These are phyloP conservation scores for Pestalotiopsis sp. DNA, from an alignment of 2,329 filamentous ascomycete genomes.

Conservation along the genomic window DNA sequence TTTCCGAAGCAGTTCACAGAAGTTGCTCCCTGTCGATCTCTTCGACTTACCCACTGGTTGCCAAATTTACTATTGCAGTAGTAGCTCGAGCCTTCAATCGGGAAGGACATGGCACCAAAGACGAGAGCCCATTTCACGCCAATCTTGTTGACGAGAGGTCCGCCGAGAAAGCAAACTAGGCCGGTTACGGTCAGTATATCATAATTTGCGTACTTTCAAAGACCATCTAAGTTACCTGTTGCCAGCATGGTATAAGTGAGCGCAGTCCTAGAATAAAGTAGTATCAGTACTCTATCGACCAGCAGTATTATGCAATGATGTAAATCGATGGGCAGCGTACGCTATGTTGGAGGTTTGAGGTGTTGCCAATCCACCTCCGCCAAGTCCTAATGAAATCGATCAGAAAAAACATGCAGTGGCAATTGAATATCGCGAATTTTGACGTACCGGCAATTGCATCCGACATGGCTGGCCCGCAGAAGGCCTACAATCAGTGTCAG, in stretches of 20 bases:
- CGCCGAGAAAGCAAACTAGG: constrained; percentile 40
- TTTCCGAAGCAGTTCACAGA: neutral
- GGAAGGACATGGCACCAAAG: constrained; percentile 40
- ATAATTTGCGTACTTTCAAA: neutral
- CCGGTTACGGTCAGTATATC: too few relatives aligned
- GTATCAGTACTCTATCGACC: neutral
- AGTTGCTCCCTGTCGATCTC: fast-evolving
- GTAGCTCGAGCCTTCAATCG: constrained; percentile 46
- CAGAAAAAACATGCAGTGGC: neutral
- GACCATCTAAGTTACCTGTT: neutral
- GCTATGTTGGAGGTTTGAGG: constrained; percentile 43
- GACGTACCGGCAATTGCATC: constrained; percentile 37
- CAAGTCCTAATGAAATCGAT: constrained; percentile 30
- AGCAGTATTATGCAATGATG: neutral
- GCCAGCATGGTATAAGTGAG: constrained; percentile 30
- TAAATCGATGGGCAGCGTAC: constrained; percentile 19
- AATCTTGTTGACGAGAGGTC: constrained; percentile 46
- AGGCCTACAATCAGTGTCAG: neutral
- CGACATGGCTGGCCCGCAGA: constrained; percentile 32
- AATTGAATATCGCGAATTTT: neutral
- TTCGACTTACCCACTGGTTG: constrained; percentile 42
- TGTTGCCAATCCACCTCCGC: constrained; percentile 44
- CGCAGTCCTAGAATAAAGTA: constrained; percentile 14
- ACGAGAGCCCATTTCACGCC: constrained; percentile 47
- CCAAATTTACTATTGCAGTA: constrained; percentile 50